Percentiles rank a stretch among this genome's conserved stretches.
Evolutionary conservation across 257 asterid species (phyloP).

Genomic region (Capsicum pubescens): DNA sequence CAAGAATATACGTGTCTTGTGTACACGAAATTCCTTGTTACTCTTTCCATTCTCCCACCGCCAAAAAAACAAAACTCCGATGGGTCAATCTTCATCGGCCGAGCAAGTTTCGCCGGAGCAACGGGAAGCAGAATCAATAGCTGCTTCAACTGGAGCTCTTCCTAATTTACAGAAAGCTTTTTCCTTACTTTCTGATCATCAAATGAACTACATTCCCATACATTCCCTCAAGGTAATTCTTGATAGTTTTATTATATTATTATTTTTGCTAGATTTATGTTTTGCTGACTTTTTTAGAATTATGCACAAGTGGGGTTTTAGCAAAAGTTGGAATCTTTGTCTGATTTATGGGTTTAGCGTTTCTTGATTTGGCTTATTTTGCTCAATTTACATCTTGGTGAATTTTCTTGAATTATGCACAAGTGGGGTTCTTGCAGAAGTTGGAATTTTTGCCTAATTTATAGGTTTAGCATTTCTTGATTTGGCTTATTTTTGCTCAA

Average conservation of each 20-base stretch:
- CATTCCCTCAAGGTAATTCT: constrained; percentile 64
- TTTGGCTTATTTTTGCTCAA: not conserved
- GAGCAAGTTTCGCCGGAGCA: constrained; percentile 64
- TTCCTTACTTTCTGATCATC: constrained; percentile 71
- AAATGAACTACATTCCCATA: constrained; percentile 61
- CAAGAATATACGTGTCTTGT: not conserved
- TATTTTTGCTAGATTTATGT: not conserved
- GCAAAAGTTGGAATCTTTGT: not conserved
- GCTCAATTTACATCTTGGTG: not conserved
- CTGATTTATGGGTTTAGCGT: too few species aligned
- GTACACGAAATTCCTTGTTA: not conserved
- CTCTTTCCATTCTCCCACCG: not conserved
- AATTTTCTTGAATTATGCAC: not conserved
- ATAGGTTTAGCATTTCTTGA: not conserved
- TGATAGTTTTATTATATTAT: not conserved
- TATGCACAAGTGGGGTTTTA: not conserved
- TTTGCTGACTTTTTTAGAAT: not conserved
- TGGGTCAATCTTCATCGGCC: constrained; percentile 88
- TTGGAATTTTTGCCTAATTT: not conserved
- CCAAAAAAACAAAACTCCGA: not conserved
- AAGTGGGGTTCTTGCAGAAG: not conserved
- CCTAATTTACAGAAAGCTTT: constrained; percentile 67
- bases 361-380: too few species aligned
- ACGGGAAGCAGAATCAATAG: constrained; percentile 72
- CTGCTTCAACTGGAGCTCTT: constrained; percentile 89